These are phyloP conservation scores for Bipolaris oryzae DNA, from an alignment of 2,329 filamentous ascomycete genomes.

Conservation along the genomic window DNA sequence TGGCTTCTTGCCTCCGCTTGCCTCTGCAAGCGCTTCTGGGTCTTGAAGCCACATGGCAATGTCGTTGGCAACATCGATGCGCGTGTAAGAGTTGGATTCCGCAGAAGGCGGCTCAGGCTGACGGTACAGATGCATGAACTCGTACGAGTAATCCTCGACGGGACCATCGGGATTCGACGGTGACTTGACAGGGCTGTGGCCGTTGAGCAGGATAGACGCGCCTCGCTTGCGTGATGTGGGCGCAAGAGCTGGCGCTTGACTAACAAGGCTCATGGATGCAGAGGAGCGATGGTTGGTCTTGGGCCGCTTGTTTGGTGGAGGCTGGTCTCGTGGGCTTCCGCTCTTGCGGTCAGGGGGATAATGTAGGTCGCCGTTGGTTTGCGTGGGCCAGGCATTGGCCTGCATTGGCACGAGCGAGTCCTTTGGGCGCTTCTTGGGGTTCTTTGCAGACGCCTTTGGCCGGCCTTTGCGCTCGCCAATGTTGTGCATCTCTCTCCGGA, in stretches of 20 bases:
- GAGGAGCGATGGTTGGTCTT: constrained; percentile 83
- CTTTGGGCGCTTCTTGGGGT: constrained; percentile 86
- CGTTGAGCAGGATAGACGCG: constrained; percentile 63
- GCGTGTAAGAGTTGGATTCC: constrained; percentile 78
- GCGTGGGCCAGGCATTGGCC: constrained; percentile 68
- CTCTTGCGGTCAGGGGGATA: constrained; percentile 55
- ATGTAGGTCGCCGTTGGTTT: constrained; percentile 63
- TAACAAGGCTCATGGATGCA: constrained; percentile 74
- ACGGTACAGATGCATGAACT: constrained; percentile 77
- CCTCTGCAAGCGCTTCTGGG: constrained; percentile 68
- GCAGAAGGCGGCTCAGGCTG: constrained; percentile 61
- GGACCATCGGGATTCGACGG: constrained; percentile 70
- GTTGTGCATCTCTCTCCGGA: constrained; percentile 64
- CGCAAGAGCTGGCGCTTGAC: constrained; percentile 68
- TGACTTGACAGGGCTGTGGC: constrained; percentile 77
- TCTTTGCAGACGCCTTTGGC: constrained; percentile 77
- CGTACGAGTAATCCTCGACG: constrained; percentile 72
- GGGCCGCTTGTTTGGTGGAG: constrained; percentile 74
- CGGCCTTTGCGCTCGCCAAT: constrained; percentile 69
- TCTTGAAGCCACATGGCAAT: constrained; percentile 81
- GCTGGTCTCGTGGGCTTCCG: constrained; percentile 58
- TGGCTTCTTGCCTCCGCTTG: constrained; percentile 66
- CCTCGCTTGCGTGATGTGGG: constrained; percentile 67
- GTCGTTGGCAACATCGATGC: constrained; percentile 73
- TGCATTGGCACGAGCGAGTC: constrained; percentile 64